A percentile compares a stretch with the other conserved stretches of the same genome.
phyloP scores from a whole-genome alignment of 768 basidiomycete genomes.

The Serendipita vermifera region DNA sequence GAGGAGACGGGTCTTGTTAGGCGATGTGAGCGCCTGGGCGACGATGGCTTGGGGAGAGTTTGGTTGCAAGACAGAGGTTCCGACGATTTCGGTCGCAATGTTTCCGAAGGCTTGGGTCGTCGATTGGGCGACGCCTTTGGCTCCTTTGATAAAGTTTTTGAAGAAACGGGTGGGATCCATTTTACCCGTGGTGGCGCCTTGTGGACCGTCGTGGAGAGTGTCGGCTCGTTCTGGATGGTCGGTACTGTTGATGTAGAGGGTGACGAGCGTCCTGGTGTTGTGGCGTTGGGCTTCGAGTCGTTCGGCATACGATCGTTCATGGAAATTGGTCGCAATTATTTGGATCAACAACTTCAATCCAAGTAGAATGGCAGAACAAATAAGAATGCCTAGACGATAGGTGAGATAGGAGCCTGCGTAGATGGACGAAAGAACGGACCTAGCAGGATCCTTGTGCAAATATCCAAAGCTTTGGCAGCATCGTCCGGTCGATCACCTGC shows the following conservation, averaged over 20 bases:
- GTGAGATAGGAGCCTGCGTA: constrained; percentile 22
- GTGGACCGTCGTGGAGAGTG: constrained; percentile 33
- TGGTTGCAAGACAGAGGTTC: constrained; percentile 69
- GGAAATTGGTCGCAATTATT: constrained; percentile 71
- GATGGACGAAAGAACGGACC: constrained; percentile 37
- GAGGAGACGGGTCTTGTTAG: constrained; percentile 69
- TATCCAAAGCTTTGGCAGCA: neutral
- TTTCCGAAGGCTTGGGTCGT: constrained; percentile 65
- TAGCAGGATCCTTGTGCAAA: constrained; percentile 10
- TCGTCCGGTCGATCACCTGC: constrained; percentile 10
- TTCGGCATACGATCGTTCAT: constrained; percentile 56
- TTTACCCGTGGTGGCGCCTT: constrained; percentile 24
- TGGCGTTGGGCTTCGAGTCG: constrained; percentile 75
- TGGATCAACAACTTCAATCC: constrained; percentile 81
- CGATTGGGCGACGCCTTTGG: constrained; percentile 59
- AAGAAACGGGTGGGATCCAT: constrained; percentile 50
- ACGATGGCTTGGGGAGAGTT: constrained; percentile 77
- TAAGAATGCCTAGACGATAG: constrained; percentile 57
- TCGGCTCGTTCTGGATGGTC: constrained; percentile 59
- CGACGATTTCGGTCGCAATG: constrained; percentile 47
- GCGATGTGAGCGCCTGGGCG: constrained; percentile 60
- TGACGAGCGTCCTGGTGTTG: constrained; percentile 54
- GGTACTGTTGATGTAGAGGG: constrained; percentile 64
- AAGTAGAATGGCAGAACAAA: constrained; percentile 56
- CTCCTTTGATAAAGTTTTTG: constrained; percentile 56